Percentiles rank a stretch among this genome's conserved stretches.
phyloP scores from a whole-genome alignment of 495 filamentous ascomycete species.

The Podospora pseudocomata region DNA sequence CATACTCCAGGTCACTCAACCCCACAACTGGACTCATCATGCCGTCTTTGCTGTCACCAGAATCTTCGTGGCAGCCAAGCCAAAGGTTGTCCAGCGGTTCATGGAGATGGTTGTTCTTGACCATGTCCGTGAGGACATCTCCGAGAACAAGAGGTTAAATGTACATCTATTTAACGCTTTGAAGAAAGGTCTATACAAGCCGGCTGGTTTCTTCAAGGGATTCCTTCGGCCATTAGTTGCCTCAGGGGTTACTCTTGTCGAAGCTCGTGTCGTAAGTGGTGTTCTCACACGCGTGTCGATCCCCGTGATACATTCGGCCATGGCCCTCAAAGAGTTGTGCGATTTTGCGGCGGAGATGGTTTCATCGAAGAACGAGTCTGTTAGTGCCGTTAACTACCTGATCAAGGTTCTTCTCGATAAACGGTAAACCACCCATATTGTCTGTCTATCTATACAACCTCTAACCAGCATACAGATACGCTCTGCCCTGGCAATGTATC shows the following conservation, averaged over 20 bases:
- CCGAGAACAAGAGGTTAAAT: conserved; percentile 84
- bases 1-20: conserved; percentile 45
- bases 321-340: conserved; percentile 83
- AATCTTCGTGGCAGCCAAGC: conserved; percentile 81
- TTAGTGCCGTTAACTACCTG: conserved; percentile 85
- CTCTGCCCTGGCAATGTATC: no score
- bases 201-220: conserved; percentile 94
- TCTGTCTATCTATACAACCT: no score
- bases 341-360: conserved; percentile 89
- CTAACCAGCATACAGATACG: no score
- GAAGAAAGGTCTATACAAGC: conserved; percentile 93
- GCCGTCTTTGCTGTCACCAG: conserved; percentile 71
- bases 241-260: conserved; percentile 30
- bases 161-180: conserved; percentile 90
- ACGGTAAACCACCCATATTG: conserved; percentile 54
- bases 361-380: conserved; percentile 60
- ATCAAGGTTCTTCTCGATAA: conserved; percentile 92
- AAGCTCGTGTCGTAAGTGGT: conserved; percentile 30
- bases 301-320: conserved; percentile 87
- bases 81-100: conserved; percentile 71
- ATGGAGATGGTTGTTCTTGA: conserved; percentile 78
- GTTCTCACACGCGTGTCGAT: conserved; percentile 73
- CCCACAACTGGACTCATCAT: conserved; percentile 63
- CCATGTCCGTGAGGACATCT: conserved; percentile 74
- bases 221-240: conserved; percentile 85